Conservation (phyloP, 805 yeast genomes). For the Suhomyces tanzawaensis region DNA sequence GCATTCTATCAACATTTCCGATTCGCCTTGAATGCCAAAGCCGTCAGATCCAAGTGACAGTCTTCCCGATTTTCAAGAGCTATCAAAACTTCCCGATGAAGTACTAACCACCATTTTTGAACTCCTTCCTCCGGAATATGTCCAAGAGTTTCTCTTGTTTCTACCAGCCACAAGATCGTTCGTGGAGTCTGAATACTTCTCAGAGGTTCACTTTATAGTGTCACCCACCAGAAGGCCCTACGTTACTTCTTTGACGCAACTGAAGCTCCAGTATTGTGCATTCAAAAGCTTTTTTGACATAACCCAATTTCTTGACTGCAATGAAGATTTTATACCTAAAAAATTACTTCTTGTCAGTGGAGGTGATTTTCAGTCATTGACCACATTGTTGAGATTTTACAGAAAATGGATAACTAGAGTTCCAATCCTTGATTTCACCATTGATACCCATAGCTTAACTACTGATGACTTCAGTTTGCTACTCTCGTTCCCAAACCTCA, state of each 20-base stretch:
- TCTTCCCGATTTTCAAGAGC: background rate
- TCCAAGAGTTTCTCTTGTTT: conserved; percentile 23
- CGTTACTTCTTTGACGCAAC: conserved; percentile 5
- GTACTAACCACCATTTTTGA: conserved; percentile 17
- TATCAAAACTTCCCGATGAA: conserved; percentile 19
- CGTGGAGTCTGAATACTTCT: conserved; percentile 24
- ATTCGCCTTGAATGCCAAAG: no score
- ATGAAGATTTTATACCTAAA: conserved; percentile 28
- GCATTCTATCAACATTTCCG: no score
- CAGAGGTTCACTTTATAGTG: conserved; percentile 33
- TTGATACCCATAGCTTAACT: conserved; percentile 25
- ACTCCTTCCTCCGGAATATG: conserved; percentile 19
- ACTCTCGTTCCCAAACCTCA: conserved; percentile 23
- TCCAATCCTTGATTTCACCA: conserved; percentile 24
- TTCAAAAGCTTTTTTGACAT: conserved; percentile 29
- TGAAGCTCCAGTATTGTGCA: conserved; percentile 8
- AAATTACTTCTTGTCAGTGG: conserved; percentile 28
- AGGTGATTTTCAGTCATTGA: conserved; percentile 29
- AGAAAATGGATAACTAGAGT: conserved; percentile 13
- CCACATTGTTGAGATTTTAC: conserved; percentile 21
- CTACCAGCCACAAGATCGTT: conserved; percentile 10
- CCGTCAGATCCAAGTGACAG: no score
- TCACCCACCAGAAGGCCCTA: conserved; percentile 29
- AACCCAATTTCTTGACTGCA: conserved; percentile 28
- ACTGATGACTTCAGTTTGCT: conserved; percentile 20